phyloP scores from a whole-genome alignment of 2,329 filamentous ascomycete genomes.

The Corinectria fuckeliana region DNA sequence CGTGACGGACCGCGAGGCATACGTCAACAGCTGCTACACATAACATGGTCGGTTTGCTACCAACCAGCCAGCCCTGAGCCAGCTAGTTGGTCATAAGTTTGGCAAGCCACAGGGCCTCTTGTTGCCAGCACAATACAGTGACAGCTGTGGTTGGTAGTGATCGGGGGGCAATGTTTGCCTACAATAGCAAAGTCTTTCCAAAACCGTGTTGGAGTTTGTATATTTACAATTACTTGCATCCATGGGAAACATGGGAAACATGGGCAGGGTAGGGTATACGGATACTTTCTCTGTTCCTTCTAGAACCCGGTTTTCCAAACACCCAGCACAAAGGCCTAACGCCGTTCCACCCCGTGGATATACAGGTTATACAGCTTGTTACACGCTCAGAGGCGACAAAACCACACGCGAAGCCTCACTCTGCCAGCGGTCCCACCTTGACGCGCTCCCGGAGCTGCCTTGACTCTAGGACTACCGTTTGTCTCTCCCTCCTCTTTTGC shows the following conservation, averaged over 20 bases:
- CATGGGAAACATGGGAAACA: neutral
- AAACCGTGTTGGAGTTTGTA: neutral
- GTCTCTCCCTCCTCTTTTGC: slow-evolving; percentile 56
- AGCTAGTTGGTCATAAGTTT: neutral
- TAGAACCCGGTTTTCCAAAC: neutral
- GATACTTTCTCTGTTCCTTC: neutral
- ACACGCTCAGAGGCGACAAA: slow-evolving; percentile 9
- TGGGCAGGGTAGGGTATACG: neutral
- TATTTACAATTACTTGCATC: neutral
- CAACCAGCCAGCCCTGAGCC: neutral
- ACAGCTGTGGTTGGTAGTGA: neutral
- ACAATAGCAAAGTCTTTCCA: neutral
- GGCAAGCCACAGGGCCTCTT: neutral
- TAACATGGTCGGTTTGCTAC: neutral
- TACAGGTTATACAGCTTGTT: slow-evolving; percentile 26
- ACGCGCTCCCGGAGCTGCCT: slow-evolving; percentile 58
- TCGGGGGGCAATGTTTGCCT: neutral
- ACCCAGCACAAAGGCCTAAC: slow-evolving; percentile 11
- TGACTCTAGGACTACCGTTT: slow-evolving; percentile 45
- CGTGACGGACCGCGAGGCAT: neutral
- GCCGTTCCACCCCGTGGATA: slow-evolving; percentile 9
- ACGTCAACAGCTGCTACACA: slow-evolving; percentile 13
- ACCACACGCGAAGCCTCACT: slow-evolving; percentile 9
- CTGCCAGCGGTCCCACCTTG: slow-evolving; percentile 57
- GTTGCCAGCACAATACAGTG: too few species aligned